Percentiles rank a stretch among this genome's conserved stretches.
phyloP scores from a whole-genome alignment of 768 basidiomycete species.

The Pulveroboletus sp. region DNA sequence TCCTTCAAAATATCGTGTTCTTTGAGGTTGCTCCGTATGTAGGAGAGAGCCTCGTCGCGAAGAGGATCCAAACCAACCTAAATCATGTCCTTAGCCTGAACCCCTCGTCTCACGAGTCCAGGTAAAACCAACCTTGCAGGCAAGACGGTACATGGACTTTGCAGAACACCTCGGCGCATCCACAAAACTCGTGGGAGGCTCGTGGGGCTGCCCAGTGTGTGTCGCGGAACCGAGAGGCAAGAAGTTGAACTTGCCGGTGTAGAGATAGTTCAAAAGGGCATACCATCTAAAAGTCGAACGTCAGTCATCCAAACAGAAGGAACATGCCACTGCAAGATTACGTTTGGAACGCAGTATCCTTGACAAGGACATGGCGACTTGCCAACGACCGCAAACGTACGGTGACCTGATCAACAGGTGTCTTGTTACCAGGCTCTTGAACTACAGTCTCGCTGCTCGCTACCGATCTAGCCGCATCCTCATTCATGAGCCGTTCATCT shows the following conservation, averaged over 20 bases:
- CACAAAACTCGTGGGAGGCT: conserved; percentile 1
- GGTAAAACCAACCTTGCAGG: conserved; percentile 30
- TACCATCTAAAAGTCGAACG: conserved; percentile 29
- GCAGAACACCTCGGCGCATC: conserved; percentile 32
- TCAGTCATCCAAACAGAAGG: neutral
- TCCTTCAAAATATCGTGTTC: conserved; percentile 25
- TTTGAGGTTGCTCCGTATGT: conserved; percentile 12
- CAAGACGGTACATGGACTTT: conserved; percentile 44
- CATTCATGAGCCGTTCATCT: neutral
- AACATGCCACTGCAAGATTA: neutral
- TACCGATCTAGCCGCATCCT: neutral
- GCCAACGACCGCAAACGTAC: conserved; percentile 12
- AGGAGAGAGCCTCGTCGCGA: conserved; percentile 11
- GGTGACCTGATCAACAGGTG: neutral
- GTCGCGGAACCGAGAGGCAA: conserved; percentile 23
- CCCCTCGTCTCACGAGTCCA: neutral
- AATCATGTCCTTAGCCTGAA: neutral
- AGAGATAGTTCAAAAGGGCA: conserved; percentile 37
- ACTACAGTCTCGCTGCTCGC: conserved; percentile 7
- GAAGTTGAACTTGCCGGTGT: conserved; percentile 33
- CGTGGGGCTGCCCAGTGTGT: neutral
- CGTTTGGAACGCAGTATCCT: conserved; percentile 29
- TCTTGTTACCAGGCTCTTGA: neutral
- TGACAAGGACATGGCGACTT: conserved; percentile 24
- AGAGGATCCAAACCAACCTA: conserved; percentile 21